These are phyloP conservation scores for Physcomitrium patens DNA, from an alignment of 225 moss, liverwort and hornwort species.

Conservation along the genomic window DNA sequence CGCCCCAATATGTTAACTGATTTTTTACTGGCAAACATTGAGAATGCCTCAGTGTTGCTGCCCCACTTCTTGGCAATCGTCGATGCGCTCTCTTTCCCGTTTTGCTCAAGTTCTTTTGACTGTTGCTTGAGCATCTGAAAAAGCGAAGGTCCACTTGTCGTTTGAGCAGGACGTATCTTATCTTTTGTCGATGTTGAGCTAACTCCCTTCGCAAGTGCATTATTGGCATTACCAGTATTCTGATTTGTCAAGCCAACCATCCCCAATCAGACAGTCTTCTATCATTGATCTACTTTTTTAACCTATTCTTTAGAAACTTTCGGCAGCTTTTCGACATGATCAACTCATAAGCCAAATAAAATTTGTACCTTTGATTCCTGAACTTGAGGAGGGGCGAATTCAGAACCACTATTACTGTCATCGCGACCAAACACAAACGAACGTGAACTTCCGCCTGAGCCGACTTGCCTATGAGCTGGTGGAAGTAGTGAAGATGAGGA, in stretches of 20 bases:
- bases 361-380: conserved; percentile 54
- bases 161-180: conserved; percentile 37
- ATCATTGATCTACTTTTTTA: neutral
- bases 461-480: conserved; percentile 63
- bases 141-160: conserved; percentile 64
- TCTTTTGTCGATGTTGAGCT: conserved; percentile 18
- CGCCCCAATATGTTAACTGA: conserved; percentile 35
- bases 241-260: conserved; percentile 18
- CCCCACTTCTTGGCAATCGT: conserved; percentile 51
- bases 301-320: neutral
- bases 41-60: conserved; percentile 68
- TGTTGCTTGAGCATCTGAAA: conserved; percentile 88
- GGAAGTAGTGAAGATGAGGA: conserved; percentile 58
- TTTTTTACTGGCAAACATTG: conserved; percentile 73
- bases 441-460: conserved; percentile 64
- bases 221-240: conserved; percentile 31
- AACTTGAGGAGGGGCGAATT: conserved; percentile 37
- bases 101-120: conserved; percentile 72
- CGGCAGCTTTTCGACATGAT: neutral
- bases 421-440: conserved; percentile 91
- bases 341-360: neutral
- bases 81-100: conserved; percentile 37
- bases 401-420: conserved; percentile 76
- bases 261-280: conserved; percentile 10
- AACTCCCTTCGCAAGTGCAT: conserved; percentile 30